Conservation (phyloP, 2,329 filamentous ascomycete species). For the Penicillium expansum region DNA sequence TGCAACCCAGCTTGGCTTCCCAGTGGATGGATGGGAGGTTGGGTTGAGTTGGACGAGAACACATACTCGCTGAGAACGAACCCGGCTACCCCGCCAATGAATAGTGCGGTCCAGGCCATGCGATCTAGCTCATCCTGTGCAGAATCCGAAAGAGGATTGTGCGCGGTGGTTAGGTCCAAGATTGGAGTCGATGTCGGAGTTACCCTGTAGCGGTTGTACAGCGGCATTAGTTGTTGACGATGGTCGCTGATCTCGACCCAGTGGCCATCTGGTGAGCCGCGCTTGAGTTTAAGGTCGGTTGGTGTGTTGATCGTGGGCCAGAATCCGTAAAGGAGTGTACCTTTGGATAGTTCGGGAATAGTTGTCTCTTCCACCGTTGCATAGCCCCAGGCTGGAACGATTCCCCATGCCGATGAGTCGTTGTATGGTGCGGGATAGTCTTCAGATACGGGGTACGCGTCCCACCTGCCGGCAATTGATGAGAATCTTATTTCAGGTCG, state of each 20-base stretch:
- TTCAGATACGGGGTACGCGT: conserved; percentile 44
- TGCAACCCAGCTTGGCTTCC: conserved; percentile 7
- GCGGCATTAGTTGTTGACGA: conserved; percentile 38
- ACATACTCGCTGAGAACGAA: conserved; percentile 35
- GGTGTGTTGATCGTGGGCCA: conserved; percentile 44
- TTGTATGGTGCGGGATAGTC: conserved; percentile 30
- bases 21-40: conserved; percentile 15
- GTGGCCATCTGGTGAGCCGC: conserved; percentile 27
- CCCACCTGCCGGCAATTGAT: conserved; percentile 36
- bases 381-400: conserved; percentile 52
- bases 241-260: conserved; percentile 41
- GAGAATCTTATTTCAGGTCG: background rate
- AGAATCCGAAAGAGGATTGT: background rate
- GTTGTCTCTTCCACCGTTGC: conserved; percentile 46
- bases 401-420: conserved; percentile 44
- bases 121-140: conserved; percentile 20
- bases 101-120: conserved; percentile 21
- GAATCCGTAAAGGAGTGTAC: conserved; percentile 44
- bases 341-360: conserved; percentile 32
- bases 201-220: conserved; percentile 48
- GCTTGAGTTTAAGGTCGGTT: conserved; percentile 39
- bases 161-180: background rate
- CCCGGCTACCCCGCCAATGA: conserved; percentile 30
- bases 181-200: background rate
- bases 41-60: conserved; percentile 29